These are phyloP conservation scores for Bremia lactucae DNA, from an alignment of 352 stramenopile species.

Conservation along the genomic window DNA sequence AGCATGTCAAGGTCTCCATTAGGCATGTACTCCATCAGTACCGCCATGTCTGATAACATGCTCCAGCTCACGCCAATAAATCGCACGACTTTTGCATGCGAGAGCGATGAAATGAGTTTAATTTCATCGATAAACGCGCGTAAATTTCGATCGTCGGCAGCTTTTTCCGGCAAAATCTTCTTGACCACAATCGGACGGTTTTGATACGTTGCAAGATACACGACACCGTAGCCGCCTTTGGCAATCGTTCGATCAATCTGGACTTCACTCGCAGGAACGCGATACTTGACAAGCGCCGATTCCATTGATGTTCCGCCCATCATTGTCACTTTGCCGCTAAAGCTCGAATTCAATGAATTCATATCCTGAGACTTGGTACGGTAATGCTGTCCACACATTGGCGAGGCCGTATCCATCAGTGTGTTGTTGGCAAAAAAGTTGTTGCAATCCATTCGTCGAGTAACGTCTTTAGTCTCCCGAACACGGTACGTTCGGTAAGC, in stretches of 20 bases:
- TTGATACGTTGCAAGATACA: constrained; percentile 60
- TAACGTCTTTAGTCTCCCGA: constrained; percentile 13
- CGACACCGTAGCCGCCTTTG: constrained; percentile 64
- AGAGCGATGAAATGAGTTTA: constrained; percentile 68
- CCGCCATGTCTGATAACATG: constrained; percentile 74
- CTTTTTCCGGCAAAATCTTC: constrained; percentile 77
- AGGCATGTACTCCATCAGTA: constrained; percentile 74
- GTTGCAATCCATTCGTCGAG: constrained; percentile 13
- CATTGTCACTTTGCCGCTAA: constrained; percentile 41
- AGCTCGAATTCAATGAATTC: constrained; percentile 43
- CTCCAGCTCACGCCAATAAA: constrained; percentile 82
- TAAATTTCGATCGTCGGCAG: constrained; percentile 57
- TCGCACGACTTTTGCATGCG: constrained; percentile 67
- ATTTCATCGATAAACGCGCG: constrained; percentile 75
- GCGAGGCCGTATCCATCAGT: constrained; percentile 14
- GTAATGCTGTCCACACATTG: constrained; percentile 11
- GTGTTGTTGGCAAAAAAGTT: constrained; percentile 51
- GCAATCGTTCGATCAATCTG: constrained; percentile 50
- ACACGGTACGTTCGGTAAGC: constrained; percentile 36
- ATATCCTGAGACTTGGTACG: constrained; percentile 16
- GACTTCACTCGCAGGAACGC: constrained; percentile 55
- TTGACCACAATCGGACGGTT: constrained; percentile 60
- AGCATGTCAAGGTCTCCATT: constrained; percentile 65
- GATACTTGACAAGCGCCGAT: constrained; percentile 61
- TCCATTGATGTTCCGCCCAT: constrained; percentile 46